Evolutionary conservation across 768 basidiomycete genomes (phyloP).

Genomic region (Hericium alpestre): DNA sequence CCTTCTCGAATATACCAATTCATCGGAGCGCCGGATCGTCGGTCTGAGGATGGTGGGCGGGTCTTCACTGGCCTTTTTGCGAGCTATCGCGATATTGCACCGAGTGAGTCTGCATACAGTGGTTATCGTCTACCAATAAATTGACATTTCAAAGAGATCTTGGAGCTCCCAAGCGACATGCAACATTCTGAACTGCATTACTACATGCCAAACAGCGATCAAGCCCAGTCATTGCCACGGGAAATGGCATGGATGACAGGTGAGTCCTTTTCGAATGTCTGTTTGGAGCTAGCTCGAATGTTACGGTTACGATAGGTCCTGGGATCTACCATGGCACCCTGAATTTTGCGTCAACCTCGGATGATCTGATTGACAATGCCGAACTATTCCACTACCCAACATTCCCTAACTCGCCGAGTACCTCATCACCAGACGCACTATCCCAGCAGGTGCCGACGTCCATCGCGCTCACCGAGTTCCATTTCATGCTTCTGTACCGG

Average conservation of each 20-base stretch:
- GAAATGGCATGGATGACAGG: constrained; percentile 89
- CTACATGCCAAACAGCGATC: constrained; percentile 60
- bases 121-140: background rate
- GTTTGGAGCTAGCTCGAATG: constrained; percentile 2
- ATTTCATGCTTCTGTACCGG: constrained; percentile 77
- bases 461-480: constrained; percentile 82
- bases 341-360: constrained; percentile 55
- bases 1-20: constrained; percentile 87
- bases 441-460: constrained; percentile 50
- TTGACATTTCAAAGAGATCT: constrained; percentile 54
- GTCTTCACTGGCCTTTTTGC: constrained; percentile 69
- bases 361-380: constrained; percentile 69
- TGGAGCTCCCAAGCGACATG: constrained; percentile 77
- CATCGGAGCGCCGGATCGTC: constrained; percentile 53
- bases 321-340: constrained; percentile 83
- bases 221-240: constrained; percentile 59
- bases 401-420: constrained; percentile 23
- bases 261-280: constrained; percentile 22
- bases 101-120: constrained; percentile 48
- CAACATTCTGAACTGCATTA: constrained; percentile 73
- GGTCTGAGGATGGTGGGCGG: constrained; percentile 64
- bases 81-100: constrained; percentile 62
- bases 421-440: constrained; percentile 14
- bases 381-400: constrained; percentile 72
- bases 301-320: constrained; percentile 37